A percentile compares a stretch with the other conserved stretches of the same genome.
phyloP scores from a whole-genome alignment of 1,284 basidiomycete genomes.

The Ganoderma lingzhi region DNA sequence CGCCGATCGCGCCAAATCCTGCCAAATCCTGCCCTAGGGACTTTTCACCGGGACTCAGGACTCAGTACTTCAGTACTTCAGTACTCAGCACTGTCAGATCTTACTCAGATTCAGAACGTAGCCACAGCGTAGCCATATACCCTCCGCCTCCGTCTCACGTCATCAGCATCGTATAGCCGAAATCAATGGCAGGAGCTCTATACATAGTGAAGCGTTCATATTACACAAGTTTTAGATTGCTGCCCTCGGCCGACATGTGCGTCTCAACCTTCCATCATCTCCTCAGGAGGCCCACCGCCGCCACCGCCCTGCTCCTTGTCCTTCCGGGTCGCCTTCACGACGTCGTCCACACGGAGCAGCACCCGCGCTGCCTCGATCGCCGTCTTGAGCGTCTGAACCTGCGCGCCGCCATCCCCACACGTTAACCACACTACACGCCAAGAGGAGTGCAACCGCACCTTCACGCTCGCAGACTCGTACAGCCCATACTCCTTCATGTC shows the following conservation, averaged over 20 bases:
- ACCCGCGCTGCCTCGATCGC: conserved; percentile 94
- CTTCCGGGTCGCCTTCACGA: conserved; percentile 86
- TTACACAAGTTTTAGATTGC: conserved; percentile 22
- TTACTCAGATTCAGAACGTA: too few relatives aligned
- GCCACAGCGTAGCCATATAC: too few relatives aligned
- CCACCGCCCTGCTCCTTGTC: conserved; percentile 60
- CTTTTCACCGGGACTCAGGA: too few relatives aligned
- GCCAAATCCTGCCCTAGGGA: too few relatives aligned
- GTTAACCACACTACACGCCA: neutral
- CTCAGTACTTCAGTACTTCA: too few relatives aligned
- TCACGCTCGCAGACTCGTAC: conserved; percentile 96
- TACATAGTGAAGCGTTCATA: too few relatives aligned
- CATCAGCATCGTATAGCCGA: too few relatives aligned
- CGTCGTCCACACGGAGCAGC: conserved; percentile 94
- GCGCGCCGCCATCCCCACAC: neutral
- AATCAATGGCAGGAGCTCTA: too few relatives aligned
- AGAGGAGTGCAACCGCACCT: conserved; percentile 52
- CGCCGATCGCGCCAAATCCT: too few relatives aligned
- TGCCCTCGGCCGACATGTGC: conserved; percentile 15
- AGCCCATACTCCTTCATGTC: conserved; percentile 97
- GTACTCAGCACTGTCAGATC: too few relatives aligned
- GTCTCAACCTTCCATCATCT: conserved; percentile 53
- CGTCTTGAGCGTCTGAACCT: conserved; percentile 97
- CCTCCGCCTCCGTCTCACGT: too few relatives aligned
- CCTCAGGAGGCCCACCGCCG: conserved; percentile 60